These are phyloP conservation scores for Cutaneotrichosporon cyanovorans DNA, from an alignment of 1,284 basidiomycete genomes.

Conservation along the genomic window DNA sequence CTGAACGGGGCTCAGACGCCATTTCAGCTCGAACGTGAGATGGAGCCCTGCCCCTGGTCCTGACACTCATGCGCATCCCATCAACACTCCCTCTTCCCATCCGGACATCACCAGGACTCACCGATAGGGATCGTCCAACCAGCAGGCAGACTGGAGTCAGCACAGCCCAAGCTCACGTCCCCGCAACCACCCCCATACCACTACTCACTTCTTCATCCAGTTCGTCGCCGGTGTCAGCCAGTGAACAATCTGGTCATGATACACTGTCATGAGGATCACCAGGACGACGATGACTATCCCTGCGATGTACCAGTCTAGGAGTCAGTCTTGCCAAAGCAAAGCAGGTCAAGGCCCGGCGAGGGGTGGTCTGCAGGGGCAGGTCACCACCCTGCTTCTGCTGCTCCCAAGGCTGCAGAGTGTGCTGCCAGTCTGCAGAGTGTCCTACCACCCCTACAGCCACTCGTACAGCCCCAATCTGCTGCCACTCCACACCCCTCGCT, in stretches of 20 bases:
- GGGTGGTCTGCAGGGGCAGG: too few species aligned
- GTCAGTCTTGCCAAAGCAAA: background rate
- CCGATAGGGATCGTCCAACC: slow-evolving; percentile 81
- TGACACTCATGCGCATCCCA: too few species aligned
- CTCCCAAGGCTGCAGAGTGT: background rate
- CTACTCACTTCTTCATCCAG: slow-evolving; percentile 58
- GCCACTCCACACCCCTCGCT: slow-evolving; percentile 24
- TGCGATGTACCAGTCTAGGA: slow-evolving; percentile 52
- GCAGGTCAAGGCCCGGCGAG: too few species aligned
- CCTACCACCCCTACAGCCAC: background rate
- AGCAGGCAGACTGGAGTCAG: slow-evolving; percentile 38
- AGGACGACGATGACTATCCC: slow-evolving; percentile 47
- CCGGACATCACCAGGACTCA: slow-evolving; percentile 21
- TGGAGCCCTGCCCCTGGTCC: slow-evolving; percentile 58
- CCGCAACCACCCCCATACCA: too few species aligned
- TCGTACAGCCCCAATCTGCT: background rate
- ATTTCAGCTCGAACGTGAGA: too few species aligned
- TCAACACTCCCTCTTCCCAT: too few species aligned
- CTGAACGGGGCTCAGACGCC: too few species aligned
- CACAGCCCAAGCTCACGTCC: background rate
- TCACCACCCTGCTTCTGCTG: too few species aligned
- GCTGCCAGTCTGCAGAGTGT: background rate
- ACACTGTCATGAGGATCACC: slow-evolving; percentile 57
- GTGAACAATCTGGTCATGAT: slow-evolving; percentile 58
- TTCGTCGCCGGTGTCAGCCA: slow-evolving; percentile 59